These are phyloP conservation scores for Hebeloma cylindrosporum DNA, from an alignment of 768 basidiomycete genomes.

Conservation along the genomic window DNA sequence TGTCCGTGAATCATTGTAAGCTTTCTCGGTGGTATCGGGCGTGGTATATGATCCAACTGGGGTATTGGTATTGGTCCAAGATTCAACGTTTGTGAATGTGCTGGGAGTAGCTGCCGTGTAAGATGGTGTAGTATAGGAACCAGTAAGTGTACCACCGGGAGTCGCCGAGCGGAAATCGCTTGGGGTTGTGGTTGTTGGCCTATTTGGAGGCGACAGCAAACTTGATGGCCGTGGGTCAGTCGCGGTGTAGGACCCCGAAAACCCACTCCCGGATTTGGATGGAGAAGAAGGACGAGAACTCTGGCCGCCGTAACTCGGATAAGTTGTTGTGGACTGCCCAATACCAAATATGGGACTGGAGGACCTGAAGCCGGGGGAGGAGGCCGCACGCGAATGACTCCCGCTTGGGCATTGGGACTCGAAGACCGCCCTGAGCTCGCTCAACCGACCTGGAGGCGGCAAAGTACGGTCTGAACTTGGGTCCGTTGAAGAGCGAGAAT, in stretches of 20 bases:
- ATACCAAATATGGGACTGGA: conserved; percentile 38
- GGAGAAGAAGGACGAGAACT: conserved; percentile 48
- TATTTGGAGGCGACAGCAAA: conserved; percentile 49
- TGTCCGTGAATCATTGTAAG: conserved; percentile 31
- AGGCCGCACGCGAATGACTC: conserved; percentile 55
- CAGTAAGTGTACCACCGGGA: conserved; percentile 26
- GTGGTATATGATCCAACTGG: conserved; percentile 34
- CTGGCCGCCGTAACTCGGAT: conserved; percentile 35
- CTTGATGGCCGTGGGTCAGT: conserved; percentile 36
- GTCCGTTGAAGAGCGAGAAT: conserved; percentile 62
- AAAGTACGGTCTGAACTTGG: conserved; percentile 44
- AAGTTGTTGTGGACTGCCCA: conserved; percentile 28
- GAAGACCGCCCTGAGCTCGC: conserved; percentile 74
- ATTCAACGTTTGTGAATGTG: conserved; percentile 41
- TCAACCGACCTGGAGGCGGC: conserved; percentile 59
- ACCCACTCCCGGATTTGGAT: conserved; percentile 37
- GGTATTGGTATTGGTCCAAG: conserved; percentile 32
- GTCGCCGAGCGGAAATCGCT: conserved; percentile 33
- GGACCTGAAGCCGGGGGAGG: conserved; percentile 45
- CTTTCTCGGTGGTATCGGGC: conserved; percentile 27
- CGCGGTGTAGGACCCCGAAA: conserved; percentile 38
- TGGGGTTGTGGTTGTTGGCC: conserved; percentile 35
- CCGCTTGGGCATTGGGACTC: conserved; percentile 45
- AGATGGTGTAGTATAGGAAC: conserved; percentile 32
- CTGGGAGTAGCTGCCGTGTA: conserved; percentile 33